Base-by-base conservation (phyloP, 805 yeast genomes). In the Wickerhamiella sorbophila region DNA sequence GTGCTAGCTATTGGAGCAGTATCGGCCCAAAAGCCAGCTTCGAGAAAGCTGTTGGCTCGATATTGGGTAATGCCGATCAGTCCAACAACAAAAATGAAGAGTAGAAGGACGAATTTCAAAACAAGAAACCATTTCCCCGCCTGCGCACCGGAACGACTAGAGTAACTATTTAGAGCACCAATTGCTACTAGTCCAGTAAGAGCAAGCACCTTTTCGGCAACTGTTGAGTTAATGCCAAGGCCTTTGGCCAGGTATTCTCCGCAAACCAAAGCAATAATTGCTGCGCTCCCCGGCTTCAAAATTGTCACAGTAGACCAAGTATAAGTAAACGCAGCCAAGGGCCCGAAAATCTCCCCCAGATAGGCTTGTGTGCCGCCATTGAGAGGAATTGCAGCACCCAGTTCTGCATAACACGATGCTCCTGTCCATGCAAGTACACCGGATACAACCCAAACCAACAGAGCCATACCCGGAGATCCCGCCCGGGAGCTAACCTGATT, bases 371-470 rank as follows among this genome's bases (percentile, higher is more conserved):
- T 56, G 1, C 66, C 64, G 3, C 69, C 69, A 46, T 61, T 63
- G 9, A 54, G 48, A 5, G 69, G 69, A 16, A 65, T 54, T 2
- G 63, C 59, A 21, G 60, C 50, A 10, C 69, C 69, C 5, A 64
- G 50, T 45, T 64, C 69, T 4, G 67, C 66, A 40, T 56, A 65
- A 16, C 65, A 59, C 5, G 65, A 53, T 0, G 69, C 69, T 2
- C 69, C 69, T 2, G 67, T 61, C 67, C 67, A 65, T 1, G 67
- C 67, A 18, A 64, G 50, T 22, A 62, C 42, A 1, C 69, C 69
- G 5, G 66, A 59, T 4, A 58, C 47, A 1, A 54, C 41, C 69
- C 69, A 64, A 5, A 63, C 60, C 1, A 59, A 32, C 14, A 64
- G 44, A 5, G 67, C 53, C 10, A 59, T 54, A 3, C 62, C 66